These are phyloP conservation scores for Aspergillus carbonarius DNA, from an alignment of 2,329 filamentous ascomycete species.

Conservation along the genomic window DNA sequence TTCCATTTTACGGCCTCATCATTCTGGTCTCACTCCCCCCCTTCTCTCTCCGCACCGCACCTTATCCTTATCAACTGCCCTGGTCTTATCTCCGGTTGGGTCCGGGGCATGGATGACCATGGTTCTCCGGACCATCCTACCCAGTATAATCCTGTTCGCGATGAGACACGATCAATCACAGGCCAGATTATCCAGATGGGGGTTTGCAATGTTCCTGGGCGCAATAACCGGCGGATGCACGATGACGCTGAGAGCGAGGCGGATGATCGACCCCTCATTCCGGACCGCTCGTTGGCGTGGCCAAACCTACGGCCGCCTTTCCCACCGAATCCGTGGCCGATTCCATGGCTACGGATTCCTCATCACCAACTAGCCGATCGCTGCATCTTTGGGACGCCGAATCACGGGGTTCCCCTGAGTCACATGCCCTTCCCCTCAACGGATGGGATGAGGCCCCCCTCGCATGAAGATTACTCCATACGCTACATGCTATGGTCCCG, in stretches of 20 bases:
- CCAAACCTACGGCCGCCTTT: not conserved
- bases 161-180: not conserved
- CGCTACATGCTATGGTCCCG: no score
- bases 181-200: not conserved
- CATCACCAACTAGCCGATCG: not conserved
- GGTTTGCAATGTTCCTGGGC: not conserved
- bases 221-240: not conserved
- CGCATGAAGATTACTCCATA: no score
- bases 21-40: not conserved
- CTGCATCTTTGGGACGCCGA: not conserved
- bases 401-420: not conserved
- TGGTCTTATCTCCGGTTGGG: not conserved
- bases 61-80: slow-evolving; percentile 22
- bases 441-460: no score
- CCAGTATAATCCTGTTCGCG: not conserved
- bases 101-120: not conserved
- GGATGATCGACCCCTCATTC: slow-evolving; percentile 8
- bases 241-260: slow-evolving; percentile 1
- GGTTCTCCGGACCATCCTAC: not conserved
- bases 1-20: not conserved
- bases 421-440: not conserved
- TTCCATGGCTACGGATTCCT: not conserved
- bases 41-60: slow-evolving; percentile 32
- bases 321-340: not conserved
- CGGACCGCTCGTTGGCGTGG: not conserved